Percentiles rank a stretch among this genome's conserved stretches.
phyloP scores from a whole-genome alignment of 2,329 filamentous ascomycete species.

The Colletotrichum lentis region DNA sequence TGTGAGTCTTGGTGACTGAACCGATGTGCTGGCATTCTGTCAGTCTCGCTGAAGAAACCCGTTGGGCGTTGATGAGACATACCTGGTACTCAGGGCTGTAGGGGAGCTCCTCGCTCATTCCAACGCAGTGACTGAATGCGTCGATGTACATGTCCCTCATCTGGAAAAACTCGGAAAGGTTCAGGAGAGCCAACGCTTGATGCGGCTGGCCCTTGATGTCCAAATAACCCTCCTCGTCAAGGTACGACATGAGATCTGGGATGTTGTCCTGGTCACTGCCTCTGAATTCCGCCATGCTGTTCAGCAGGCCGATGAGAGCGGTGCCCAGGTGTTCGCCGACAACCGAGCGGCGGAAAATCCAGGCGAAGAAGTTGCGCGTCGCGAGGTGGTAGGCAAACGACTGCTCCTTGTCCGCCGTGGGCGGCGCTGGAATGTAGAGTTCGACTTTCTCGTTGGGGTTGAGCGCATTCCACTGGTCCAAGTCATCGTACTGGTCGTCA shows the following conservation, averaged over 20 bases:
- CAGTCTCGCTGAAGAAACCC: conserved; percentile 36
- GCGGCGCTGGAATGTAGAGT: conserved; percentile 74
- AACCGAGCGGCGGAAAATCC: conserved; percentile 69
- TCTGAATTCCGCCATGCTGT: conserved; percentile 71
- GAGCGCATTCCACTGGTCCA: conserved; percentile 46
- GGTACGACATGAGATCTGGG: conserved; percentile 69
- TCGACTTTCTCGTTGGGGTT: conserved; percentile 56
- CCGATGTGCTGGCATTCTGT: conserved; percentile 54
- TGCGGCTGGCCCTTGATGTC: conserved; percentile 71
- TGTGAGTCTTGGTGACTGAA: conserved; percentile 67
- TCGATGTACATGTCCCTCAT: conserved; percentile 73
- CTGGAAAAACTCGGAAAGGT: conserved; percentile 72
- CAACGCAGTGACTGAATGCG: conserved; percentile 80
- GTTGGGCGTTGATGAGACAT: conserved; percentile 43
- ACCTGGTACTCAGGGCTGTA: conserved; percentile 68
- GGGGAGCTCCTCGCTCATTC: conserved; percentile 72
- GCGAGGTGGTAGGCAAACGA: conserved; percentile 71
- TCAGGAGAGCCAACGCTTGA: conserved; percentile 73
- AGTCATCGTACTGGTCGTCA: conserved; percentile 40
- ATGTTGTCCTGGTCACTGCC: conserved; percentile 63
- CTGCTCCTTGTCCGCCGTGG: conserved; percentile 60
- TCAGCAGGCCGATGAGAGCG: conserved; percentile 70
- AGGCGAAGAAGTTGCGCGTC: conserved; percentile 80
- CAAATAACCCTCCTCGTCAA: conserved; percentile 74
- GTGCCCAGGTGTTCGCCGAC: conserved; percentile 73